phyloP scores from a whole-genome alignment of 2,329 filamentous ascomycete genomes.

The Colletotrichum melonis region DNA sequence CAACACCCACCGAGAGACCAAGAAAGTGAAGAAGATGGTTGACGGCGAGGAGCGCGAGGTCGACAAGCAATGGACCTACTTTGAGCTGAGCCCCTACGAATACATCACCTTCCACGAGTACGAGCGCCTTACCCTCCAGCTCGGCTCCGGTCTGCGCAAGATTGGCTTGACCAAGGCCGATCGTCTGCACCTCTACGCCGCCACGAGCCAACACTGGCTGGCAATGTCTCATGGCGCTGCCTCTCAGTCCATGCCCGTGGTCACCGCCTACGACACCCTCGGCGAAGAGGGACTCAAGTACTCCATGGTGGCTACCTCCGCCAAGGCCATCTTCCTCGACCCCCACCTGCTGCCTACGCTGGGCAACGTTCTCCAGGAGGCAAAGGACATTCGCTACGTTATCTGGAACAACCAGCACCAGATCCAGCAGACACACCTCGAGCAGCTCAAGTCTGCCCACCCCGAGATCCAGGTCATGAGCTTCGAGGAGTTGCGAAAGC shows the following conservation, averaged over 20 bases:
- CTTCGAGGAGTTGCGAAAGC: slow-evolving; percentile 62
- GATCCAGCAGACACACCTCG: slow-evolving; percentile 61
- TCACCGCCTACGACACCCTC: slow-evolving; percentile 86
- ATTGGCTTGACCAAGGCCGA: slow-evolving; percentile 76
- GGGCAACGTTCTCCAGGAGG: slow-evolving; percentile 63
- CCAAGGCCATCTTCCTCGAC: slow-evolving; percentile 71
- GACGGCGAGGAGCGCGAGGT: slow-evolving; percentile 83
- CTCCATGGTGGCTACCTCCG: slow-evolving; percentile 78
- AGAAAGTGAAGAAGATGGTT: slow-evolving; percentile 90
- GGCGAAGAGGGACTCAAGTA: slow-evolving; percentile 81
- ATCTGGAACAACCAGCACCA: slow-evolving; percentile 67
- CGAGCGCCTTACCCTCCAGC: slow-evolving; percentile 73
- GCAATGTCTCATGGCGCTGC: slow-evolving; percentile 63
- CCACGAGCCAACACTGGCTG: slow-evolving; percentile 71
- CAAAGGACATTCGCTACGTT: slow-evolving; percentile 59
- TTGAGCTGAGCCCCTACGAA: slow-evolving; percentile 82
- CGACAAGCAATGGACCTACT: slow-evolving; percentile 91
- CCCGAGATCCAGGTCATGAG: slow-evolving; percentile 59
- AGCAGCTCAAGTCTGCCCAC: slow-evolving; percentile 56
- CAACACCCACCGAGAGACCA: slow-evolving; percentile 83
- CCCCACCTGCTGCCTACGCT: slow-evolving; percentile 70
- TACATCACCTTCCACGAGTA: slow-evolving; percentile 85
- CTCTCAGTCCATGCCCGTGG: slow-evolving; percentile 84
- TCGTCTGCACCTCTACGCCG: slow-evolving; percentile 83
- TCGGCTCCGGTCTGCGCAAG: slow-evolving; percentile 78